phyloP scores from a whole-genome alignment of 2,329 filamentous ascomycete species.

The Sporothrix variecibatus region DNA sequence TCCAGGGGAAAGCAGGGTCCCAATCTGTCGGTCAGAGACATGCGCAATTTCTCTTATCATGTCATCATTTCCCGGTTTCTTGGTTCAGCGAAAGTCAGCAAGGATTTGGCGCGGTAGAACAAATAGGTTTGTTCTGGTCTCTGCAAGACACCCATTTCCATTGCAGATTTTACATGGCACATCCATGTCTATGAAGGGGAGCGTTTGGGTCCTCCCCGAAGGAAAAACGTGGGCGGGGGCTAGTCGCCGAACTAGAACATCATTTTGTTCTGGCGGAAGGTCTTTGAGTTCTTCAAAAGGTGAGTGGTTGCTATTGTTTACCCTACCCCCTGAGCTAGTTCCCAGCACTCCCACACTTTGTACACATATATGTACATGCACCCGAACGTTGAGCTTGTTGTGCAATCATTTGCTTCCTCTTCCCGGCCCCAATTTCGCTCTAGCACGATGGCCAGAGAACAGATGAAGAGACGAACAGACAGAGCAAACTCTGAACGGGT shows the following conservation, averaged over 20 bases:
- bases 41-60: conserved; percentile 10
- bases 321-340: neutral
- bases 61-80: conserved; percentile 1
- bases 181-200: conserved; percentile 15
- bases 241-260: conserved; percentile 10
- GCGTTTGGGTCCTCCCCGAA: neutral
- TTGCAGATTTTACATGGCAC: conserved; percentile 19
- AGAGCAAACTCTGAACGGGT: neutral
- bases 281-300: neutral
- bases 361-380: neutral
- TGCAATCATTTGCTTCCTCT: neutral
- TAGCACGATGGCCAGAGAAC: no score
- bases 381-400: neutral
- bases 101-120: conserved; percentile 5
- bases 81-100: conserved; percentile 20
- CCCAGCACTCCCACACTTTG: neutral
- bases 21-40: neutral
- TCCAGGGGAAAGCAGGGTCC: neutral
- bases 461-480: neutral
- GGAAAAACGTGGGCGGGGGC: conserved; percentile 18
- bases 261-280: neutral
- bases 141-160: neutral
- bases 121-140: neutral
- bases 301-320: neutral
- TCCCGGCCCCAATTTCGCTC: neutral